Percentiles rank a stretch among this genome's conserved stretches.
phyloP scores from a whole-genome alignment of 2,329 filamentous ascomycete species.

The Colletotrichum theobromicola region DNA sequence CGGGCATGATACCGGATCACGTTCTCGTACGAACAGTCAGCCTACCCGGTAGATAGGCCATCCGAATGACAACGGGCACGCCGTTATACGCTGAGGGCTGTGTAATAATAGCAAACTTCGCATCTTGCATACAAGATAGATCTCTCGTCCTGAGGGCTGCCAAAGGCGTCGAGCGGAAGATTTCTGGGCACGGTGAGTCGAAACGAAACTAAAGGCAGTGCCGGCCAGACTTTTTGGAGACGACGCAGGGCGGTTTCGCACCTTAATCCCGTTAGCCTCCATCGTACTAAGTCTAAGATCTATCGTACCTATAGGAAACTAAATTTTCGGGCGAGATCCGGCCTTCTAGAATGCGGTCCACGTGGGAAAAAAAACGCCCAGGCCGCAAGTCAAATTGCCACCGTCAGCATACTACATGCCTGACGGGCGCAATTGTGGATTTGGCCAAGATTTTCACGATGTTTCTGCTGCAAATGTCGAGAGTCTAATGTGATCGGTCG shows the following conservation, averaged over 20 bases:
- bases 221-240: neutral
- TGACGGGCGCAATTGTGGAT: neutral
- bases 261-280: neutral
- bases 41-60: neutral
- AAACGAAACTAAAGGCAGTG: neutral
- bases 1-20: neutral
- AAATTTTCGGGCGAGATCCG: neutral
- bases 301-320: neutral
- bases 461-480: neutral
- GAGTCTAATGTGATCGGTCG: neutral
- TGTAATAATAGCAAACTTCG: neutral
- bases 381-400: neutral
- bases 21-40: neutral
- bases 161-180: neutral
- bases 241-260: neutral
- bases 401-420: neutral
- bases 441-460: neutral
- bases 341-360: neutral
- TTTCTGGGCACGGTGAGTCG: neutral
- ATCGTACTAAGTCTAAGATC: neutral
- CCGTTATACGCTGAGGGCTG: no score
- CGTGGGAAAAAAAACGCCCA: neutral
- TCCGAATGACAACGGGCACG: neutral
- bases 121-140: neutral
- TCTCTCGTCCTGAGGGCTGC: neutral